Percentiles rank a stretch among this genome's conserved stretches.
phyloP scores from a whole-genome alignment of 2,329 filamentous ascomycete genomes.

The Trichoderma harzianum region DNA sequence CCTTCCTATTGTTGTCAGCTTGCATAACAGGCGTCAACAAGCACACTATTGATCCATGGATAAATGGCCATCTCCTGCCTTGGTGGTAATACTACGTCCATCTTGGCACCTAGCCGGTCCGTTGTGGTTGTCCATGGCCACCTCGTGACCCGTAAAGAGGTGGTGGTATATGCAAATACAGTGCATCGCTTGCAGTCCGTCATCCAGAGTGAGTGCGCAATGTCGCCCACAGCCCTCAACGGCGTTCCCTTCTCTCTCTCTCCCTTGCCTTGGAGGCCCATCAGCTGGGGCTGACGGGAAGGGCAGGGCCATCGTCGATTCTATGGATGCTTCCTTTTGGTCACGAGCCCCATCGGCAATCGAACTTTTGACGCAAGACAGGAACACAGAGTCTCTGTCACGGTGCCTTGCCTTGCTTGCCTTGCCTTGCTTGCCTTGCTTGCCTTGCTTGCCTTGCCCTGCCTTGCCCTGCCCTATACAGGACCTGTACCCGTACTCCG shows the following conservation, averaged over 20 bases:
- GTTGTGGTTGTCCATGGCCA: not conserved
- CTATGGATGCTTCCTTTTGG: not conserved
- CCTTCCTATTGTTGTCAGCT: constrained; percentile 1
- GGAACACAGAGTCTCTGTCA: not conserved
- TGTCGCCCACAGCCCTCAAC: not conserved
- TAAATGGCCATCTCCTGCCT: not conserved
- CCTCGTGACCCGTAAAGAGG: not conserved
- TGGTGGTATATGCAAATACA: not conserved
- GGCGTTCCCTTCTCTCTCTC: not conserved
- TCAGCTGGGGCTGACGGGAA: constrained; percentile 11
- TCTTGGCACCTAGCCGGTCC: not conserved
- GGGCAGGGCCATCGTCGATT: not conserved
- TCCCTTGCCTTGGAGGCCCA: constrained; percentile 3
- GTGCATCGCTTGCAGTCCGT: not conserved
- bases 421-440: not conserved
- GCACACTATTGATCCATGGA: constrained; percentile 9
- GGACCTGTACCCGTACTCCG: not conserved
- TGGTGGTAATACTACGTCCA: not conserved
- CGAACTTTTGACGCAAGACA: constrained; percentile 3
- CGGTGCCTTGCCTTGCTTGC: constrained; percentile 2
- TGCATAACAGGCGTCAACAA: constrained; percentile 2
- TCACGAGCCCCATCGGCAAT: constrained; percentile 13
- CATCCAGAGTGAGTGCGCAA: not conserved
- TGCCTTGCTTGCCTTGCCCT: not conserved
- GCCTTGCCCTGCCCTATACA: not conserved